These are phyloP conservation scores for Sporothrix protearum DNA, from an alignment of 2,329 filamentous ascomycete genomes.

Conservation along the genomic window DNA sequence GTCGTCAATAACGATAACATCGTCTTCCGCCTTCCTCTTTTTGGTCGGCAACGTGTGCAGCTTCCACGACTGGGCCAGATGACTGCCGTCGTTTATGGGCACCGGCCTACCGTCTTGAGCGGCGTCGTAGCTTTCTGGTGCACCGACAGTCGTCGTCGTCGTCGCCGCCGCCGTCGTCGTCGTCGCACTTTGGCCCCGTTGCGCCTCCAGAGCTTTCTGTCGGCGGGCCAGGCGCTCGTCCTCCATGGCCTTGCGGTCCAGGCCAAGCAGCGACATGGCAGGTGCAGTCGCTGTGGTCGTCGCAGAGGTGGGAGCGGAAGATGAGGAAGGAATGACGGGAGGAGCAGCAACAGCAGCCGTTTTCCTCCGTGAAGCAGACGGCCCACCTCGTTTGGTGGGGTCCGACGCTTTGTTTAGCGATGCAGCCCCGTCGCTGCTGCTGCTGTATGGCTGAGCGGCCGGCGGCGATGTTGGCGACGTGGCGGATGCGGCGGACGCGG, in stretches of 20 bases:
- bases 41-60: not conserved
- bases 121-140: not conserved
- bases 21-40: slow-evolving; percentile 21
- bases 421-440: not conserved
- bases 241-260: slow-evolving; percentile 83
- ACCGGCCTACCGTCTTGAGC: not conserved
- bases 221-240: slow-evolving; percentile 71
- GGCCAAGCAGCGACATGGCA: slow-evolving; percentile 43
- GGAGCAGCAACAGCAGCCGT: not conserved
- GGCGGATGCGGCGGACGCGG: slow-evolving; percentile 24
- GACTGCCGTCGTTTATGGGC: not conserved
- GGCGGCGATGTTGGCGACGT: not conserved
- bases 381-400: not conserved
- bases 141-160: not conserved
- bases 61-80: slow-evolving; percentile 11
- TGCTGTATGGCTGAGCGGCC: slow-evolving; percentile 16
- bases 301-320: no score
- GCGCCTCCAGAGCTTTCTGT: slow-evolving; percentile 48
- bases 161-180: no score
- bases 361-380: not conserved
- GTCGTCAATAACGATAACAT: slow-evolving; percentile 20
- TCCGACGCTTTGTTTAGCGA: not conserved
- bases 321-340: not conserved
- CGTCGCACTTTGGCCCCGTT: not conserved
- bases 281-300: not conserved